Base-by-base conservation (phyloP, 139 green algal genomes). In the Volvox africanus region DNA sequence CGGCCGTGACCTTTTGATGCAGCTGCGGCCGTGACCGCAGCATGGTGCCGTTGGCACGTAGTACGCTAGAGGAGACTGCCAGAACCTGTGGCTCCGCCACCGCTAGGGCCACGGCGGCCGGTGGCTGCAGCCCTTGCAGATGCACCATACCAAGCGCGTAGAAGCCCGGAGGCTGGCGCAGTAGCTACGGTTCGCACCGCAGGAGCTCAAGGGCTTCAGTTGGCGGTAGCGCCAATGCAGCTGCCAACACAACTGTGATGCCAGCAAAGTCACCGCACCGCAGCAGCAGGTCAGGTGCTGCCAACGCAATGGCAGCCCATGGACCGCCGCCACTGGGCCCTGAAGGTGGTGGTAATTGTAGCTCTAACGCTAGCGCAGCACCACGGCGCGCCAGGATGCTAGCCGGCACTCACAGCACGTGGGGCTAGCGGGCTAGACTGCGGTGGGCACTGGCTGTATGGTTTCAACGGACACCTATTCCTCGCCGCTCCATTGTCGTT, bases 21-120 rank as follows among this genome's bases (percentile, higher is more conserved):
- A 91, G 87, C 87, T 91, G 87, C 68, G 79, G 50, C 76, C 21
- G 16, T 5, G 22, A 13, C 5, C 76, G 75, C 16, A 91, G 75
- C 76, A 68, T 44, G 20, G 2, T 6, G 61, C 24, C 61, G 61
- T 91, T 91, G 22, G 55, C 44, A 12, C 21, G 21, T 5, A 91
- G 30, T 28, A 80, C 76, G 22, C 76, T 77, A 1, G 87, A 55
- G 5, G 76, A 80, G 6, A 71, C 76, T 13, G 13, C 17, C 33
- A 91, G 76, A 16, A 91, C 61, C 61, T 20, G 28, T 32, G 87
- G 87, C 61, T 85, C 61, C 33, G 87, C 33, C 33, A 32, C 32
- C 33, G 87, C 87, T 35, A 91, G 61, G 24, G 44, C 28, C 26
- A 18, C 61, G 9, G 87, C 76, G 0, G 61, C 75, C 32, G 20